A percentile compares a stretch with the other conserved stretches of the same genome.
Conservation (phyloP, 148 eudicot species). For the Rhododendron ovatum region DNA sequence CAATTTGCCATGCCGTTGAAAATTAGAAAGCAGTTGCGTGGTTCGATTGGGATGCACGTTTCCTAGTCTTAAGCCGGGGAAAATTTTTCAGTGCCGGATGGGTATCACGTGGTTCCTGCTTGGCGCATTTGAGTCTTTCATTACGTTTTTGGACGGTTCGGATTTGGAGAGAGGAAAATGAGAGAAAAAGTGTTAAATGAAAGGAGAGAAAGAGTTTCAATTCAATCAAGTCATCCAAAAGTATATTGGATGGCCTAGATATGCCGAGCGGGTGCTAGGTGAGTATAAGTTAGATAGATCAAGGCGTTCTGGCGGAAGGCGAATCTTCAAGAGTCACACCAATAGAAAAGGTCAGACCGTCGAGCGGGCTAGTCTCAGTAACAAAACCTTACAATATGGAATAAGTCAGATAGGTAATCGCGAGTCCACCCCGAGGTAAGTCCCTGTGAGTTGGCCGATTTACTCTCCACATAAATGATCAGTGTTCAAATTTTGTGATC, state of each 20-base stretch:
- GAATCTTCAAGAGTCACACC: not conserved
- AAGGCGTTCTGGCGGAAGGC: not conserved
- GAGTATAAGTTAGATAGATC: too few relatives aligned
- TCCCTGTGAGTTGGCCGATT: not conserved
- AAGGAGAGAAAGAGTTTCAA: too few relatives aligned
- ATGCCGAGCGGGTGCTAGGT: too few relatives aligned
- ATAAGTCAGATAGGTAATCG: not conserved
- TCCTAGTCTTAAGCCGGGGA: not conserved
- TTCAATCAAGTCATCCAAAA: accelerated
- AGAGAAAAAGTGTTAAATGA: too few relatives aligned
- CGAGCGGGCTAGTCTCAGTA: not conserved
- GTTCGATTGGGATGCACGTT: not conserved
- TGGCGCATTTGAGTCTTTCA: accelerated
- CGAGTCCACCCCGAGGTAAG: not conserved
- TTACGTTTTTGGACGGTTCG: too few relatives aligned
- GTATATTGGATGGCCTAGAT: accelerated
- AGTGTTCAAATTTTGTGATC: too few relatives aligned
- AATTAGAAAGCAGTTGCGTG: not conserved
- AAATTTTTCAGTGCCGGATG: too few relatives aligned
- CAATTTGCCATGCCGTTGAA: not conserved
- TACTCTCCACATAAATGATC: too few relatives aligned
- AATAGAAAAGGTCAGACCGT: not conserved
- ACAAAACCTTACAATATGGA: not conserved
- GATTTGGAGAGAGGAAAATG: too few relatives aligned
- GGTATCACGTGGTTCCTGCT: too few relatives aligned